Evolutionary conservation across 371 early-diverging fungal genomes (phyloP).

Genomic region (Mucor sp.): DNA sequence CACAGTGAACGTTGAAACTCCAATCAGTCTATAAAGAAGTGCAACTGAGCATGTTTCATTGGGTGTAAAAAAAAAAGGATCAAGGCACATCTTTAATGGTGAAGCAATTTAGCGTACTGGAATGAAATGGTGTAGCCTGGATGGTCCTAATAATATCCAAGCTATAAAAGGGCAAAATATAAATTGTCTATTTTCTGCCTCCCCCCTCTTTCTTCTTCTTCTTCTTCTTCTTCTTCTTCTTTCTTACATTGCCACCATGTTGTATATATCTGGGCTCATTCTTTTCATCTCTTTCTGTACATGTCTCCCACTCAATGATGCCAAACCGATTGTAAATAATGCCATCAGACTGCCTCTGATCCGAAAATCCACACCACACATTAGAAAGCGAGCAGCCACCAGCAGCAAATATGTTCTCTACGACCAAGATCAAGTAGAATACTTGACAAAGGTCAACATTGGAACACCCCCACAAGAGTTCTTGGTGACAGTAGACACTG

Average conservation of each 20-base stretch:
- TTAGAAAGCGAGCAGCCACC: neutral
- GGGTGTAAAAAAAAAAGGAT: neutral
- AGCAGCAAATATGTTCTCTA: conserved; percentile 2
- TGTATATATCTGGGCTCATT: neutral
- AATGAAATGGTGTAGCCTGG: neutral
- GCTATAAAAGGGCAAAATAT: neutral
- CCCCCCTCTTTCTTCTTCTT: neutral
- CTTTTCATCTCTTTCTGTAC: neutral
- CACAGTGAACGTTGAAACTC: neutral
- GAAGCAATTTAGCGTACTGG: neutral
- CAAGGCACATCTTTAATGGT: neutral
- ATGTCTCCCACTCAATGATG: neutral
- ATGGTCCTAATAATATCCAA: neutral
- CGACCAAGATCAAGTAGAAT: conserved; percentile 11
- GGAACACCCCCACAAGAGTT: conserved; percentile 25
- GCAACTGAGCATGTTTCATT: neutral
- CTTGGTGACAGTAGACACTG: conserved; percentile 19
- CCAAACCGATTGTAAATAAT: conserved; percentile 4
- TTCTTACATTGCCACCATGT: neutral
- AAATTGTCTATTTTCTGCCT: neutral
- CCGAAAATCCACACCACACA: neutral
- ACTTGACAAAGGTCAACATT: conserved; percentile 16
- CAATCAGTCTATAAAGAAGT: neutral
- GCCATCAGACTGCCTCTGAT: conserved; percentile 1
- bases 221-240: neutral